Percentiles rank a stretch among this genome's conserved stretches.
These are phyloP conservation scores for Aspergillus avenaceus DNA, from an alignment of 495 filamentous ascomycete genomes.

Conservation along the genomic window DNA sequence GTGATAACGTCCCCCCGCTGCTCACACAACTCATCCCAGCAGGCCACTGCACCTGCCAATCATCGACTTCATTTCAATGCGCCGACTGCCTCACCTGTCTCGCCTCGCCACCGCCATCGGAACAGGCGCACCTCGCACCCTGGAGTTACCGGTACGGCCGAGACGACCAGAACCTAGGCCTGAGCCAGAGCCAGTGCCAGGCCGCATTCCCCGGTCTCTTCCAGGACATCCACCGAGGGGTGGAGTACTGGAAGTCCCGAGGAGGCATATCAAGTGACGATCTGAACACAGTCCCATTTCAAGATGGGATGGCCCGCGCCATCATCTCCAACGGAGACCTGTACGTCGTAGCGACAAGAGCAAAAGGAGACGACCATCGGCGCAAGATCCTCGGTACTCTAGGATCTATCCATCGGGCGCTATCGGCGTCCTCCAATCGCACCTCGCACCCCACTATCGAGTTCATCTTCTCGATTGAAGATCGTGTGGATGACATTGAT, in stretches of 20 bases:
- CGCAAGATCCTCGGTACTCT: conserved; percentile 24
- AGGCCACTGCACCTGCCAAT: conserved; percentile 14
- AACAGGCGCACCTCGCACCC: neutral
- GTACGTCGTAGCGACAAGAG: conserved; percentile 17
- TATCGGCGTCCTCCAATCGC: conserved; percentile 21
- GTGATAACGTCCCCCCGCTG: conserved; percentile 6
- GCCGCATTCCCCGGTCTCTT: conserved; percentile 29
- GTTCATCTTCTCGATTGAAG: conserved; percentile 45
- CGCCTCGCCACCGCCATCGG: neutral
- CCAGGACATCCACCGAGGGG: conserved; percentile 22
- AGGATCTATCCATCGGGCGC: conserved; percentile 18
- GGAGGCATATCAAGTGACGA: conserved; percentile 8
- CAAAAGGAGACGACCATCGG: conserved; percentile 20
- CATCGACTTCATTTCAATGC: conserved; percentile 10
- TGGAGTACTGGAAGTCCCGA: neutral
- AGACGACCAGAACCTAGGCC: conserved; percentile 15
- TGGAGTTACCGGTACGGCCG: conserved; percentile 13
- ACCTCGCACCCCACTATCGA: conserved; percentile 51
- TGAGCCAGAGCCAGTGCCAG: conserved; percentile 23
- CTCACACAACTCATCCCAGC: conserved; percentile 13
- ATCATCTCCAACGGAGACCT: conserved; percentile 12
- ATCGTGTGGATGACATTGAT: conserved; percentile 21
- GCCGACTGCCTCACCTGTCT: conserved; percentile 4
- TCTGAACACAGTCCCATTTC: conserved; percentile 1
- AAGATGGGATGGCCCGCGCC: conserved; percentile 5